Percentiles rank a stretch among this genome's conserved stretches.
Conservation (phyloP, 164 flowering plant genomes). For the Chloranthus sessilifolius region DNA sequence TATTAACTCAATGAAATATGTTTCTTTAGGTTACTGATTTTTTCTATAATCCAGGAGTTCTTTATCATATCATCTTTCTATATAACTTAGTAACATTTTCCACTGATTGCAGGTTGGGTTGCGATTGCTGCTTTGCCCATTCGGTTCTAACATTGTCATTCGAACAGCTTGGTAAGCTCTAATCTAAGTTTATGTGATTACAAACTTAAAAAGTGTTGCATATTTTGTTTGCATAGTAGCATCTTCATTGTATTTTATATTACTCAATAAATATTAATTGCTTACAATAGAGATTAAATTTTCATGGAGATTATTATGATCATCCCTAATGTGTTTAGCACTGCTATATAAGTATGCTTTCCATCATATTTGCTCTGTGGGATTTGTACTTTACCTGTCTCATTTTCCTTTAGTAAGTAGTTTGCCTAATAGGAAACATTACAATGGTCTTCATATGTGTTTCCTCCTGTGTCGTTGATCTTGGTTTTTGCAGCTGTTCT, state of each 20-base stretch:
- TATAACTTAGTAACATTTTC: background rate
- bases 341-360: background rate
- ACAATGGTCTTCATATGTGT: background rate
- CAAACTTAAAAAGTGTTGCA: background rate
- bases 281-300: background rate
- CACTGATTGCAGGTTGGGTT: constrained; percentile 31
- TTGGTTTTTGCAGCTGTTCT: constrained; percentile 55
- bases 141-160: constrained; percentile 27
- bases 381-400: background rate
- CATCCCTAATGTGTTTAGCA: background rate
- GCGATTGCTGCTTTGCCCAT: constrained; percentile 34
- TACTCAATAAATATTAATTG: background rate
- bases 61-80: background rate
- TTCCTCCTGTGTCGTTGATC: background rate
- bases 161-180: constrained; percentile 50
- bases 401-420: background rate
- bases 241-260: background rate
- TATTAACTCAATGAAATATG: background rate
- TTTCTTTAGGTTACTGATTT: background rate
- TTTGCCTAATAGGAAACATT: background rate
- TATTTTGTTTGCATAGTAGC: background rate
- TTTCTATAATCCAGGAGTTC: background rate
- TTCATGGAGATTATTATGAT: no score
- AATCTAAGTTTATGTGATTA: background rate
- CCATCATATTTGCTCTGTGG: background rate